phyloP scores from a whole-genome alignment of 345 rosid species.

The Rhizophora apiculata region DNA sequence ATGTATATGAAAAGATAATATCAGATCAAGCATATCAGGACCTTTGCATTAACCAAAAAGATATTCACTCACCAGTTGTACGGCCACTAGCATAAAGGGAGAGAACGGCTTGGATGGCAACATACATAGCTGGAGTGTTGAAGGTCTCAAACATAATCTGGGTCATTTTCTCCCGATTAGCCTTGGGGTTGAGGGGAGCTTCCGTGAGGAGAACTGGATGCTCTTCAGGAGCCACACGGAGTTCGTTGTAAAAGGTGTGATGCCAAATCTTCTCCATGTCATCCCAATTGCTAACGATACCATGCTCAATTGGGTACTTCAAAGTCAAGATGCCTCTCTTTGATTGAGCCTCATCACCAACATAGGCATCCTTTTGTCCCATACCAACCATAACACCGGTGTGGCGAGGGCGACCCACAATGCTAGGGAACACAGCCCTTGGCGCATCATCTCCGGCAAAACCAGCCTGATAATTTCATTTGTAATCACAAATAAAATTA shows the following conservation, averaged over 20 bases:
- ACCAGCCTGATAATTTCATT: conserved; percentile 37
- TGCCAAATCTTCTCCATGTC: conserved; percentile 70
- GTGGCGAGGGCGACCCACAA: conserved; percentile 56
- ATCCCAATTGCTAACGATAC: conserved; percentile 63
- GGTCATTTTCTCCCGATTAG: conserved; percentile 77
- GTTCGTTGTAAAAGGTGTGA: conserved; percentile 60
- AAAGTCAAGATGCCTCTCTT: conserved; percentile 63
- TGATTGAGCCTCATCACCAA: conserved; percentile 71
- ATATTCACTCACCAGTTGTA: conserved; percentile 51
- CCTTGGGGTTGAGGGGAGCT: conserved; percentile 77
- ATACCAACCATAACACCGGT: conserved; percentile 65
- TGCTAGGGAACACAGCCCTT: conserved; percentile 55
- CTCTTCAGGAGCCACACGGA: conserved; percentile 75
- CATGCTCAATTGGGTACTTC: conserved; percentile 64
- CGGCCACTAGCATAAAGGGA: conserved; percentile 78
- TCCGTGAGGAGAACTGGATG: conserved; percentile 74
- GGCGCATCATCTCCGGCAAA: conserved; percentile 61
- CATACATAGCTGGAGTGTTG: conserved; percentile 60
- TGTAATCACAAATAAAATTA: background rate
- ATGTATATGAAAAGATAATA: no score
- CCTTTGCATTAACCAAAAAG: no score
- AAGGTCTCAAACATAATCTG: conserved; percentile 61
- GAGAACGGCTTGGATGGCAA: conserved; percentile 62
- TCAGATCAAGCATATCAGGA: no score
- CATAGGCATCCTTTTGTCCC: conserved; percentile 66